Percentiles rank a stretch among this genome's conserved stretches.
Evolutionary conservation across 768 basidiomycete species (phyloP).

Genomic region (Auricularia sp.): DNA sequence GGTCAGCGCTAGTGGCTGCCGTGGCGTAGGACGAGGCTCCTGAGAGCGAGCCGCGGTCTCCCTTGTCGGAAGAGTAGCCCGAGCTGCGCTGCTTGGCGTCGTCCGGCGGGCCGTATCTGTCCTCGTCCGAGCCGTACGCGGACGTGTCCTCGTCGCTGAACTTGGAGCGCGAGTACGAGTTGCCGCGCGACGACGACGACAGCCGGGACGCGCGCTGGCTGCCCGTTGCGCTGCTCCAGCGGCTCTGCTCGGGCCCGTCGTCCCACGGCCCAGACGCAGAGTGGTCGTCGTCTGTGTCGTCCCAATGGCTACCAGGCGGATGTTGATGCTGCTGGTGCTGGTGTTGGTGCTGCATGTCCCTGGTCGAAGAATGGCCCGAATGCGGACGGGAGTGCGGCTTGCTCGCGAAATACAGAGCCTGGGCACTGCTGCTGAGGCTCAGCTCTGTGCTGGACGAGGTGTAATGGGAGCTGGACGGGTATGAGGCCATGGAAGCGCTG

Average conservation of each 20-base stretch:
- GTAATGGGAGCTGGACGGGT: not conserved
- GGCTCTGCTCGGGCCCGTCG: not conserved
- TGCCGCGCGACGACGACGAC: not conserved
- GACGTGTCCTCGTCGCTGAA: slow-evolving; percentile 1
- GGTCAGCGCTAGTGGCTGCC: not conserved
- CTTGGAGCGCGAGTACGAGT: not conserved
- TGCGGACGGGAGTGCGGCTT: not conserved
- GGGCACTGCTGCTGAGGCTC: slow-evolving; percentile 1
- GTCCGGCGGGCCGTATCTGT: not conserved
- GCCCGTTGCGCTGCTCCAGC: not conserved
- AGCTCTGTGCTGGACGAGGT: not conserved
- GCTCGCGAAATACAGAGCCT: not conserved
- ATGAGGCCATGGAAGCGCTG: not conserved
- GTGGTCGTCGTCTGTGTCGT: not conserved
- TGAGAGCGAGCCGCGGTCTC: not conserved
- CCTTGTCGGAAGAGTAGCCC: not conserved
- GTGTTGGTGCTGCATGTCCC: no score
- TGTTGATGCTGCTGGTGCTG: not conserved
- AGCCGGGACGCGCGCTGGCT: not conserved
- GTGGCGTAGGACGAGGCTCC: not conserved
- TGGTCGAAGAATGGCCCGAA: not conserved
- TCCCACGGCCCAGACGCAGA: not conserved
- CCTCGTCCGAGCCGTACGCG: not conserved
- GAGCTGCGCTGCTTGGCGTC: not conserved
- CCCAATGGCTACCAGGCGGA: not conserved